Evolutionary conservation across 257 asterid genomes (phyloP).

Genomic region (Mentha longifolia): DNA sequence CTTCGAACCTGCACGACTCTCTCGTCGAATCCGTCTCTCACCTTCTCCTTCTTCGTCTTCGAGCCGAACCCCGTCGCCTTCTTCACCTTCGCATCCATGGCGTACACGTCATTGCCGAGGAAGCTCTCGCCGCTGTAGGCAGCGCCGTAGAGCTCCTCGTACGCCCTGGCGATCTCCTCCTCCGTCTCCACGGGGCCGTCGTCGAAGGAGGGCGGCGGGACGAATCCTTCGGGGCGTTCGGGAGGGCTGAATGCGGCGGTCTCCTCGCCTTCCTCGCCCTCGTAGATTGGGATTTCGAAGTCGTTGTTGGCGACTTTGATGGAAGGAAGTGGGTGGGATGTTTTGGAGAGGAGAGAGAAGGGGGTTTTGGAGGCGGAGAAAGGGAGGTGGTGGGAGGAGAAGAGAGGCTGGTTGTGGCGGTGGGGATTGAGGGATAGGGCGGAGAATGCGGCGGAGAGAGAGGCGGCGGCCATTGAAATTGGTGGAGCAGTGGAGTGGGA

Average conservation of each 20-base stretch:
- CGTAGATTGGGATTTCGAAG: constrained; percentile 51
- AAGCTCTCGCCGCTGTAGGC: constrained; percentile 77
- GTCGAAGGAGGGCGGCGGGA: constrained; percentile 70
- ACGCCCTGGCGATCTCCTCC: constrained; percentile 77
- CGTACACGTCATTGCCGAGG: constrained; percentile 69
- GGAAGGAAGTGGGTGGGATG: constrained; percentile 37
- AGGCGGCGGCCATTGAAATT: constrained; percentile 41
- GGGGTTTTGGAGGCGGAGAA: constrained; percentile 30
- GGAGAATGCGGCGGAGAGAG: constrained; percentile 67
- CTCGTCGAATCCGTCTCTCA: constrained; percentile 91
- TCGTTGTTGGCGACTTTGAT: constrained; percentile 43
- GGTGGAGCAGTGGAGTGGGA: constrained; percentile 31
- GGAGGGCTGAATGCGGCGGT: constrained; percentile 61
- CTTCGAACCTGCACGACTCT: constrained; percentile 91
- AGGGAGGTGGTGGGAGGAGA: constrained; percentile 31
- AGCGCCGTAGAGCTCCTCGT: constrained; percentile 78
- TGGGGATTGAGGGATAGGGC: constrained; percentile 51
- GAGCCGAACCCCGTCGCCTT: constrained; percentile 65
- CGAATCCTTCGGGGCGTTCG: constrained; percentile 64
- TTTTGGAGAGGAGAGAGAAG: constrained; percentile 38
- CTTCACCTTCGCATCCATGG: constrained; percentile 78
- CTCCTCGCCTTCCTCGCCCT: constrained; percentile 55
- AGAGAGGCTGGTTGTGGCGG: constrained; percentile 22
- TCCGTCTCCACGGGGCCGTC: constrained; percentile 75
- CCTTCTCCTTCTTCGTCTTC: constrained; percentile 64